Percentiles rank a stretch among this genome's conserved stretches.
Conservation (phyloP, 2,329 filamentous ascomycete genomes). For the Pseudogymnoascus sp. region DNA sequence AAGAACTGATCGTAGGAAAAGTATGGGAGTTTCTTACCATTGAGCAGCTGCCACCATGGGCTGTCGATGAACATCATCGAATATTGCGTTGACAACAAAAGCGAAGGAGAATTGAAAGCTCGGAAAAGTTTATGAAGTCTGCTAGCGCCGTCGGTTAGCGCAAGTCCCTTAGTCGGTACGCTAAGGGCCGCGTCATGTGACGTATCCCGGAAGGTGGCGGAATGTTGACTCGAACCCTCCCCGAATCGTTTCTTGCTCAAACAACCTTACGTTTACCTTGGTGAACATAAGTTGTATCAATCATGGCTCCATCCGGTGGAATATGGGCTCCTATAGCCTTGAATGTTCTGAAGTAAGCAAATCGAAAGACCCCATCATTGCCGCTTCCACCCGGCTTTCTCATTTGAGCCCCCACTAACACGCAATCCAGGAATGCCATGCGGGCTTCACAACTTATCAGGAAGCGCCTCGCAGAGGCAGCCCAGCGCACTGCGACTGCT, state of each 20-base stretch:
- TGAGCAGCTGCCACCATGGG: constrained; percentile 7
- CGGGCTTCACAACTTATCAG: constrained; percentile 37
- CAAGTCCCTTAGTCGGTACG: constrained; percentile 5
- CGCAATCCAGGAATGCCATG: constrained; percentile 34
- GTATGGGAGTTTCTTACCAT: constrained; percentile 10
- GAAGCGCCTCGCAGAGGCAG: constrained; percentile 33
- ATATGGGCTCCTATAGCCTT: constrained; percentile 27
- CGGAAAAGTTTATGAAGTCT: constrained; percentile 9
- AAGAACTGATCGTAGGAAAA: constrained; percentile 14
- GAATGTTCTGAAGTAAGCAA: constrained; percentile 24
- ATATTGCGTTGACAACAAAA: constrained; percentile 8
- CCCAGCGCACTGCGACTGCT: constrained; percentile 33
- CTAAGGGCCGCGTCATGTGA: constrained; percentile 6
- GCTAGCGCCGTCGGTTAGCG: constrained; percentile 4
- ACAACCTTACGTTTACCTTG: constrained; percentile 4
- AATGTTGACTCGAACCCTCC: background rate
- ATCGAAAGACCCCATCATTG: constrained; percentile 13
- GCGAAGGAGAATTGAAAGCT: constrained; percentile 1
- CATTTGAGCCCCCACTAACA: constrained; percentile 12
- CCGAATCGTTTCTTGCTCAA: background rate
- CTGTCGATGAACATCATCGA: constrained; percentile 6
- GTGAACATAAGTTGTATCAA: constrained; percentile 9
- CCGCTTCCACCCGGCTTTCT: constrained; percentile 3
- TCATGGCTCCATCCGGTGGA: constrained; percentile 25
- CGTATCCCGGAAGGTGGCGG: constrained; percentile 6